Evolutionary conservation across 108 stramenopile species (phyloP), one percentile per base, ranked within the genome.

Genomic region (Stephanodiscus triporus): DNA sequence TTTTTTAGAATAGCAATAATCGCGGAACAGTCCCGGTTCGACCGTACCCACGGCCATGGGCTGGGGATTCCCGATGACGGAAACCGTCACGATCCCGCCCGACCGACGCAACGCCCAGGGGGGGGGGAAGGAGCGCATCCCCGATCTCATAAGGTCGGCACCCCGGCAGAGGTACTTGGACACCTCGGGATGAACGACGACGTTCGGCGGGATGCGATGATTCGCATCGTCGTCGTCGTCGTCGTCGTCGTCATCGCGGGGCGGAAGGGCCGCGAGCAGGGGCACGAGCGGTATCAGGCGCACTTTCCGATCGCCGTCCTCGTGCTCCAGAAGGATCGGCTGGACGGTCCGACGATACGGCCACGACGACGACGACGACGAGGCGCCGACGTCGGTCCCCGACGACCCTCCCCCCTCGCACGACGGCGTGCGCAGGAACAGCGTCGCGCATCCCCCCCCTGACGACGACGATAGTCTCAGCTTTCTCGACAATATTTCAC

Each of bases 141-240:
- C 94, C 4, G 90, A 85, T 27, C 77, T 70, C 94, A 95, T 95
- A 60, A 95, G 73, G 75, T 92, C 78, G 27, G 94, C 94, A 27
- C 94, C 94, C 20, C 94, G 83, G 76, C 91, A 92, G 14, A 95
- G 53, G 69, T 78, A 95, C 63, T 91, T 89, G 59, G 91, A 88
- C 7, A 85, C 87, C 47, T 71, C 37, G 6, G 83, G 45, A 47
- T 73, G 26, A 56, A 84, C 37, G 49, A 83, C 47, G 75, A 80
- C 34, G 57, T 60, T 54, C 76, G 79, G 56, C 10, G 77, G 56
- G 8, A 72, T 67, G 72, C 80, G 49, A 54, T 76, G 72, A 57
- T n/a, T n/a, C n/a, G n/a, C n/a, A n/a, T n/a, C n/a, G n/a, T n/a
- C 57, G 59, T 29, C 34, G 5, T 34, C 56, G 30, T 59, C n/a